Evolutionary conservation across 805 yeast species (phyloP).

Genomic region (Starmerella bombi): DNA sequence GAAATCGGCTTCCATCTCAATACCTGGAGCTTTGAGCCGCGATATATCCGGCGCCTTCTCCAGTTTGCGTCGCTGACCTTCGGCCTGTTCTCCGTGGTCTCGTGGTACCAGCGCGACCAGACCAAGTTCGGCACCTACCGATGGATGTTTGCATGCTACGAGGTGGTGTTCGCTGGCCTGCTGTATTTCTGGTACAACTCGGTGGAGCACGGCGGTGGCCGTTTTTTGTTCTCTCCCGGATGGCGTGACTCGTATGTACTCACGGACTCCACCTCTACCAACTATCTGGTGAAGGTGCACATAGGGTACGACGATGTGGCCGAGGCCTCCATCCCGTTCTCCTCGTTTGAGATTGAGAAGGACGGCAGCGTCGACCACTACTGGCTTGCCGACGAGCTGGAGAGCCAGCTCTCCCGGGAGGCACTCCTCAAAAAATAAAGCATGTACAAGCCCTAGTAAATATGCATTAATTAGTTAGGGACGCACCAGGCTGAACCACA

Average conservation of each 20-base stretch:
- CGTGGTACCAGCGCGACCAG: conserved; percentile 3
- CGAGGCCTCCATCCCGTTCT: conserved; percentile 13
- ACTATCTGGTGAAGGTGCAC: conserved; percentile 8
- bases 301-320: conserved; percentile 12
- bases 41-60: conserved; percentile 13
- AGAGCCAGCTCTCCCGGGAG: conserved; percentile 2
- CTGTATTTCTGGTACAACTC: conserved; percentile 12
- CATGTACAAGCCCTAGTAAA: no score
- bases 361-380: conserved; percentile 8
- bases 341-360: conserved; percentile 5
- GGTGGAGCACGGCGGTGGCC: conserved; percentile 18
- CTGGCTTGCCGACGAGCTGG: conserved; percentile 16
- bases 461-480: no score
- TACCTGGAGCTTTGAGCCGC: conserved; percentile 16
- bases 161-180: conserved; percentile 5
- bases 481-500: no score
- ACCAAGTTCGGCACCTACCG: conserved; percentile 5
- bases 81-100: conserved; percentile 6
- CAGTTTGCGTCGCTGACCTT: conserved; percentile 4
- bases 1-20: conserved; percentile 12
- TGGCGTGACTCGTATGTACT: conserved; percentile 15
- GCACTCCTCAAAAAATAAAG: neutral
- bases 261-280: conserved; percentile 10
- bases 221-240: conserved; percentile 15
- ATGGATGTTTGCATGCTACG: conserved; percentile 14